These are phyloP conservation scores for Corniculantispora saksenae DNA, from an alignment of 2,329 filamentous ascomycete genomes.

Conservation along the genomic window DNA sequence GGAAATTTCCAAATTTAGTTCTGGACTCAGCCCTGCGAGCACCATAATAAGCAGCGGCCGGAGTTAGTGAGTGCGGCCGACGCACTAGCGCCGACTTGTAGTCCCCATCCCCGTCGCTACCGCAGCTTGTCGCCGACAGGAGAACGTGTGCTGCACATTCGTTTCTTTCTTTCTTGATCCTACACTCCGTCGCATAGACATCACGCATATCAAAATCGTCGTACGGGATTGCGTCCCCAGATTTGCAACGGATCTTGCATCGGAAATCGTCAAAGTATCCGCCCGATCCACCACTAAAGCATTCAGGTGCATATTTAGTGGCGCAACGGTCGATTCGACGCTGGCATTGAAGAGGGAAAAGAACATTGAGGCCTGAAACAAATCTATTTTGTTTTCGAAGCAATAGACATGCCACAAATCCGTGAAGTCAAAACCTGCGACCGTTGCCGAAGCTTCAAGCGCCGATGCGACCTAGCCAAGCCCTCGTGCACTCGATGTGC, in stretches of 20 bases:
- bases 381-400: not conserved
- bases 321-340: not conserved
- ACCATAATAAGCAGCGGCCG: not conserved
- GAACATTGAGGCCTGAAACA: no score
- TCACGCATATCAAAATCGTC: not conserved
- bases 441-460: slow-evolving; percentile 39
- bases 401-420: slow-evolving; percentile 30
- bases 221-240: not conserved
- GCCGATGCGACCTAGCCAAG: slow-evolving; percentile 37
- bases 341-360: not conserved
- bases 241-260: not conserved
- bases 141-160: not conserved
- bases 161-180: not conserved
- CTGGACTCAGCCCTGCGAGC: not conserved
- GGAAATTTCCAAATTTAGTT: not conserved
- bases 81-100: not conserved
- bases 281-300: not conserved
- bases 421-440: slow-evolving; percentile 40
- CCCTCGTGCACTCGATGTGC: slow-evolving; percentile 37
- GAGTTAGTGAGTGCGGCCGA: slow-evolving; percentile 1
- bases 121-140: not conserved
- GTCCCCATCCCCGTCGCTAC: not conserved
- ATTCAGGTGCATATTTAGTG: not conserved
- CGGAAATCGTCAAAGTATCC: not conserved
- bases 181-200: not conserved